A percentile compares a stretch with the other conserved stretches of the same genome.
These are phyloP conservation scores for Cyphellophora europaea DNA, from an alignment of 2,329 filamentous ascomycete species.

Conservation along the genomic window DNA sequence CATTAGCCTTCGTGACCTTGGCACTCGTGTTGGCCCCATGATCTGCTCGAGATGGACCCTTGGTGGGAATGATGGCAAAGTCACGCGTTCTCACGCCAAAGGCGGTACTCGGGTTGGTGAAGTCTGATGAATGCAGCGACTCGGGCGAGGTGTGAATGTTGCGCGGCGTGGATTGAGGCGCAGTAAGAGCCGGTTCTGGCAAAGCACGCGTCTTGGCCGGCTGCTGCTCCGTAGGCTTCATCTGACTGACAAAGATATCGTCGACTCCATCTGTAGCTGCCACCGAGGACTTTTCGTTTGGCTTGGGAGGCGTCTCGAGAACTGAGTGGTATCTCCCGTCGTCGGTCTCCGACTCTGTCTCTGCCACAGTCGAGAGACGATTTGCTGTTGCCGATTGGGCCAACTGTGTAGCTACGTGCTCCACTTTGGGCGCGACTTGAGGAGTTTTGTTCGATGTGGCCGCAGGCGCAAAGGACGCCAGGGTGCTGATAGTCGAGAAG, in stretches of 20 bases:
- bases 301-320: background rate
- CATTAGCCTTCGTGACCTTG: background rate
- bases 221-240: too few species aligned
- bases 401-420: too few species aligned
- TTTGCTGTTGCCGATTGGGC: too few species aligned
- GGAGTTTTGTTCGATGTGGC: too few species aligned
- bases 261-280: too few species aligned
- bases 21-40: background rate
- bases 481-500: slow-evolving; percentile 16
- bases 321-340: background rate
- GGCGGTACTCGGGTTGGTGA: slow-evolving; percentile 5
- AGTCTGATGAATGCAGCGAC: slow-evolving; percentile 5
- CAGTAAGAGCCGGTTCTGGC: background rate
- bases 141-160: slow-evolving; percentile 5
- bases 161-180: slow-evolving; percentile 1
- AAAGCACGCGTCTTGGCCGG: background rate
- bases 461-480: too few species aligned
- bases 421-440: too few species aligned
- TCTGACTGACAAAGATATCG: too few species aligned
- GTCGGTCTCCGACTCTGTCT: background rate
- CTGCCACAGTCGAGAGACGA: background rate
- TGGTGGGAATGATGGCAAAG: slow-evolving; percentile 12
- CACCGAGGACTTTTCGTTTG: too few species aligned
- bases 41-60: background rate
- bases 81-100: slow-evolving; percentile 14